These are phyloP conservation scores for Rhizoclosmatium sp. DNA, from an alignment of 192 early-diverging fungal genomes.

Conservation along the genomic window DNA sequence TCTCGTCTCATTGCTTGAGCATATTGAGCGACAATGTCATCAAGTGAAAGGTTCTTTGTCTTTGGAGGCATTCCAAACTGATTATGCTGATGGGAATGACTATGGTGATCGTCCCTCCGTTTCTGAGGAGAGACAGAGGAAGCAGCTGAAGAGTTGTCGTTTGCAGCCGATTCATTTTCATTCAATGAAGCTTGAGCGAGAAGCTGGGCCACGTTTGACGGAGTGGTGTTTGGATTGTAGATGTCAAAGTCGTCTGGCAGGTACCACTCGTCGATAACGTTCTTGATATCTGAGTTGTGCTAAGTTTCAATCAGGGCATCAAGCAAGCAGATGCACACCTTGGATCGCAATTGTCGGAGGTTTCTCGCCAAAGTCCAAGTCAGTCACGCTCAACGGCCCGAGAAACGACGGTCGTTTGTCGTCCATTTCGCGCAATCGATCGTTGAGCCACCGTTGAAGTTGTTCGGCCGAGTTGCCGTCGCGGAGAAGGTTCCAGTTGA, in stretches of 20 bases:
- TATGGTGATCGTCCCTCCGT: neutral
- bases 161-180: neutral
- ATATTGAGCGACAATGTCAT: constrained; percentile 48
- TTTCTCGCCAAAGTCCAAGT: constrained; percentile 62
- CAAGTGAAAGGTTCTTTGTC: constrained; percentile 22
- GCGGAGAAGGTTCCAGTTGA: constrained; percentile 85
- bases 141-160: constrained; percentile 1
- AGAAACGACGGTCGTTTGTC: constrained; percentile 57
- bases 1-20: constrained; percentile 44
- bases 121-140: neutral
- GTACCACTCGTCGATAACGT: constrained; percentile 62
- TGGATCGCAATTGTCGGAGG: constrained; percentile 55
- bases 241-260: constrained; percentile 56
- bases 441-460: constrained; percentile 59
- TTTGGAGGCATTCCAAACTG: constrained; percentile 29
- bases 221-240: constrained; percentile 27
- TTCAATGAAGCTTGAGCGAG: neutral
- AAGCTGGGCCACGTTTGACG: constrained; percentile 11
- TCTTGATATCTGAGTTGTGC: constrained; percentile 26
- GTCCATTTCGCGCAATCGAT: constrained; percentile 53
- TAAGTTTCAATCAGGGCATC: neutral
- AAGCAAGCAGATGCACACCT: constrained; percentile 39
- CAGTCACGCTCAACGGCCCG: constrained; percentile 53
- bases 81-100: neutral
- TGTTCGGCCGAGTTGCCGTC: constrained; percentile 53